These are phyloP conservation scores for Diaporthe batatas DNA, from an alignment of 2,329 filamentous ascomycete species.

Conservation along the genomic window DNA sequence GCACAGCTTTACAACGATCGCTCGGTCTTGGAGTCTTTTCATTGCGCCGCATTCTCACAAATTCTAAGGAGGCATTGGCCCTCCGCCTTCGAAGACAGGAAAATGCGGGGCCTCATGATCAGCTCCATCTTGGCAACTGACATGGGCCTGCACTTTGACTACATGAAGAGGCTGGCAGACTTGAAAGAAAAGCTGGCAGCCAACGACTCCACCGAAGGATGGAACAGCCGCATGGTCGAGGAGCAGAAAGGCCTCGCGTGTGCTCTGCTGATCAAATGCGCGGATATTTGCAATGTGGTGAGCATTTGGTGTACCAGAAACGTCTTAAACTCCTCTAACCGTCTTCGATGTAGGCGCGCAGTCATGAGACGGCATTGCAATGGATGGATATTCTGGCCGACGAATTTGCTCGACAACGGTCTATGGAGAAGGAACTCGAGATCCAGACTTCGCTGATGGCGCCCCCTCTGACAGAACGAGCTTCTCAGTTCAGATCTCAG, in stretches of 20 bases:
- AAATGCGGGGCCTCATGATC: slow-evolving; percentile 92
- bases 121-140: slow-evolving; percentile 98
- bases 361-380: slow-evolving; percentile 82
- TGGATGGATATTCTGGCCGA: slow-evolving; percentile 97
- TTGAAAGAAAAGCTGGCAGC: slow-evolving; percentile 82
- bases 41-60: slow-evolving; percentile 96
- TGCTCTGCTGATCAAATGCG: slow-evolving; percentile 95
- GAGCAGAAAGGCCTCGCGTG: slow-evolving; percentile 86
- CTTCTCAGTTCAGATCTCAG: slow-evolving; percentile 88
- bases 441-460: slow-evolving; percentile 91
- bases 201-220: slow-evolving; percentile 76
- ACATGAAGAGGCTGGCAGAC: slow-evolving; percentile 89
- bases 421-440: slow-evolving; percentile 89
- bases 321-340: background rate
- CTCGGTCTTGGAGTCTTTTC: slow-evolving; percentile 96
- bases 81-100: slow-evolving; percentile 79
- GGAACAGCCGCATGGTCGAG: slow-evolving; percentile 81
- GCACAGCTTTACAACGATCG: slow-evolving; percentile 97
- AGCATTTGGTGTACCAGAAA: slow-evolving; percentile 54
- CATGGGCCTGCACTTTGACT: slow-evolving; percentile 97
- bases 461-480: slow-evolving; percentile 83
- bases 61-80: slow-evolving; percentile 96
- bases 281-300: slow-evolving; percentile 98
- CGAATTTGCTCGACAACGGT: slow-evolving; percentile 92
- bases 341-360: slow-evolving; percentile 75